phyloP scores from a whole-genome alignment of 208 protist genomes.

The Trypanosoma cruzi region DNA sequence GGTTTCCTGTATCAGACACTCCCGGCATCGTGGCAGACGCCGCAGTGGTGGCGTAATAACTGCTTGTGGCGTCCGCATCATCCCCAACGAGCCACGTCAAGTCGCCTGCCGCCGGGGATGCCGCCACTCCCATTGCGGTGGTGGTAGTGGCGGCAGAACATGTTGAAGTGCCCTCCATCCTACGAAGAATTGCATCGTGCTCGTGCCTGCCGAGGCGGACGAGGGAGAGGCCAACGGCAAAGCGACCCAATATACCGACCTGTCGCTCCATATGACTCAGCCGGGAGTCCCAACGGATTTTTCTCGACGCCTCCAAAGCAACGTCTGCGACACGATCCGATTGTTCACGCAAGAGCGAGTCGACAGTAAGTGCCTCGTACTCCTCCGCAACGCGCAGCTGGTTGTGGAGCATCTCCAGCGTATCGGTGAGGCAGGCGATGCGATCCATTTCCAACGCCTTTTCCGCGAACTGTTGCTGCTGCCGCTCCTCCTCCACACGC shows the following conservation, averaged over 20 bases:
- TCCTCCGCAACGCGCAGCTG: conserved; percentile 12
- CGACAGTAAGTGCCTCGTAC: background rate
- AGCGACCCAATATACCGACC: conserved; percentile 22
- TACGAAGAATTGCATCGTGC: conserved; percentile 18
- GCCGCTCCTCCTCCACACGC: conserved; percentile 5
- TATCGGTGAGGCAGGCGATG: background rate
- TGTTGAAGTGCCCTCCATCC: background rate
- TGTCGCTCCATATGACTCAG: conserved; percentile 14
- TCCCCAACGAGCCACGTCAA: conserved; percentile 17
- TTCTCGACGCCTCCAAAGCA: background rate
- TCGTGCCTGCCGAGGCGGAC: background rate
- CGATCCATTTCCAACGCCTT: background rate
- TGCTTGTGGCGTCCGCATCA: background rate
- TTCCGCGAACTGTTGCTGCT: background rate
- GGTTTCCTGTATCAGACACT: background rate
- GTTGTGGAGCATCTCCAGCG: conserved; percentile 11
- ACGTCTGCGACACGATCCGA: background rate
- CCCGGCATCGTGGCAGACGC: background rate
- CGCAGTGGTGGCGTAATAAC: background rate
- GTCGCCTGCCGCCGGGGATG: background rate
- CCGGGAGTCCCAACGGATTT: background rate
- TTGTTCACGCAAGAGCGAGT: background rate
- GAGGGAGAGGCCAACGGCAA: conserved; percentile 27
- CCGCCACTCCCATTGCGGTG: too few relatives aligned
- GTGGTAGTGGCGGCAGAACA: background rate